Evolutionary conservation across 129 eudicot genomes (phyloP).

Genomic region (Arctium lappa): DNA sequence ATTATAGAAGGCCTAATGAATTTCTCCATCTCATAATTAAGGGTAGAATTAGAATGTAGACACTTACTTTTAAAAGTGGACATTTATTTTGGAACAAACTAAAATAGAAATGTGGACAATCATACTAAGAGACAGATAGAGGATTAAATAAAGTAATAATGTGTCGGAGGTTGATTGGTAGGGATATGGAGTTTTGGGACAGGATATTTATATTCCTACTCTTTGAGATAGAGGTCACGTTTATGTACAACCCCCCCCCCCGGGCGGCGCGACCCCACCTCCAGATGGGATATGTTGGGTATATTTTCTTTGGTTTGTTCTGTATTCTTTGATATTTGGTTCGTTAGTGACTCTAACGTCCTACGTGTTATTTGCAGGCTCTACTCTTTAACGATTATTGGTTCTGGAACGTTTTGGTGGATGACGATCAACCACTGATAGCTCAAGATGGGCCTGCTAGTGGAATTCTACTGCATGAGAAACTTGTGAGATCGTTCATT

Average conservation of each 20-base stretch:
- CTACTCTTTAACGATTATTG: not conserved
- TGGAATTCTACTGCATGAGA: not conserved
- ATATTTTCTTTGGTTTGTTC: not conserved
- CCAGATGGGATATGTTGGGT: not conserved
- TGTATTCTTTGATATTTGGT: not conserved
- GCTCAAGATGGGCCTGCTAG: not conserved
- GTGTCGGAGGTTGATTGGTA: not conserved
- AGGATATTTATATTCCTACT: not conserved
- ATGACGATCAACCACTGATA: not conserved
- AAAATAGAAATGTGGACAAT: not conserved
- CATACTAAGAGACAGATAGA: not conserved
- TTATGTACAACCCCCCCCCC: no score
- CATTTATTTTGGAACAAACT: not conserved
- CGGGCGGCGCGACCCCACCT: no score
- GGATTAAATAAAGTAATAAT: not conserved
- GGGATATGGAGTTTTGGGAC: not conserved
- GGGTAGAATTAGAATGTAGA: not conserved
- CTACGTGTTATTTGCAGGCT: not conserved
- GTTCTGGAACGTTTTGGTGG: constrained; percentile 1
- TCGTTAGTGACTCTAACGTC: not conserved
- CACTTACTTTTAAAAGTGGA: not conserved
- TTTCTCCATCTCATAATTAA: not conserved
- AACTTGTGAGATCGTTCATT: constrained; percentile 15
- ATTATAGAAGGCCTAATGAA: not conserved
- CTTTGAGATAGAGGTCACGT: no score